These are phyloP conservation scores for Lotus japonicus DNA, from an alignment of 306 rosid genomes.

Conservation along the genomic window DNA sequence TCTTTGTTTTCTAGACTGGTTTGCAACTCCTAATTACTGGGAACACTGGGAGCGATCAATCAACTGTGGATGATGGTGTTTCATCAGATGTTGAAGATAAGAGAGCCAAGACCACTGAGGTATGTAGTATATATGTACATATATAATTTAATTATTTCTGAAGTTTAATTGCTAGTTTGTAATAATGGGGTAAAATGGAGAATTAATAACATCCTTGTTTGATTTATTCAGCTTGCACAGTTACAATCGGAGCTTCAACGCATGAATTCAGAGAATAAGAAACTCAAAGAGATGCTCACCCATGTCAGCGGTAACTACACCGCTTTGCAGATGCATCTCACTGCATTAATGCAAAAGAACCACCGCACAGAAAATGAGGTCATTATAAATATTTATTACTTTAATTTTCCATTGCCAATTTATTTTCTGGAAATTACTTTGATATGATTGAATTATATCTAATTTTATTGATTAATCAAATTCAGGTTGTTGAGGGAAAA, in stretches of 20 bases:
- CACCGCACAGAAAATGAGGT: slow-evolving; percentile 39
- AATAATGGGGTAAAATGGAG: neutral
- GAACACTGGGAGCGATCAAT: slow-evolving; percentile 81
- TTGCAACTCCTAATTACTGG: slow-evolving; percentile 66
- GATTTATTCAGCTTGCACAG: slow-evolving; percentile 47
- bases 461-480: neutral
- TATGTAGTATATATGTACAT: no score
- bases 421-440: neutral
- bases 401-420: neutral
- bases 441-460: neutral
- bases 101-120: slow-evolving; percentile 62
- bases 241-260: slow-evolving; percentile 71
- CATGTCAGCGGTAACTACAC: slow-evolving; percentile 70
- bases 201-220: neutral
- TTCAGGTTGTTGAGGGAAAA: slow-evolving; percentile 44
- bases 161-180: neutral
- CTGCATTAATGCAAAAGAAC: slow-evolving; percentile 50
- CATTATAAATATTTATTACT: neutral
- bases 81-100: slow-evolving; percentile 61
- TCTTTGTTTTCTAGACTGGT: slow-evolving; percentile 49
- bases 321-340: slow-evolving; percentile 68
- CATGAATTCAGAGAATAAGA: slow-evolving; percentile 71
- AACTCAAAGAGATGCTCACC: slow-evolving; percentile 68
- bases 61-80: slow-evolving; percentile 77
- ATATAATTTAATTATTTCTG: neutral